phyloP scores from a whole-genome alignment of 2,329 filamentous ascomycete genomes.

The Monosporascus sp. region DNA sequence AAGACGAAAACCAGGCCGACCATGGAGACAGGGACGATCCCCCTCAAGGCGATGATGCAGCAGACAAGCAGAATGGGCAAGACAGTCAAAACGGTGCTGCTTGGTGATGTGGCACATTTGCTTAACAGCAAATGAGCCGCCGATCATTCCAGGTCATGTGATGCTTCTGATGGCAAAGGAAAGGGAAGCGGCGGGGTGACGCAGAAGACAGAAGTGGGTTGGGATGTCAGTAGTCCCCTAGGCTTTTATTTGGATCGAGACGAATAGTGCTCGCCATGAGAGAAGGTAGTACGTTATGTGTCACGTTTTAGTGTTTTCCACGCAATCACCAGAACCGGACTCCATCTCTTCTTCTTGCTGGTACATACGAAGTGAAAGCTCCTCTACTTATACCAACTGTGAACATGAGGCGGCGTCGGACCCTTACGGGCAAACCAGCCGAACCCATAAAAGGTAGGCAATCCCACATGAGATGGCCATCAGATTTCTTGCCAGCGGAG shows the following conservation, averaged over 20 bases:
- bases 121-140: background rate
- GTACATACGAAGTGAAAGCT: conserved; percentile 38
- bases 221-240: conserved; percentile 28
- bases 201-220: background rate
- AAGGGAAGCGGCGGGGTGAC: background rate
- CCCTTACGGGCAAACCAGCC: conserved; percentile 74
- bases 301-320: conserved; percentile 87
- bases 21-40: background rate
- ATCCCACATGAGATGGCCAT: conserved; percentile 40
- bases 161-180: background rate
- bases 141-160: background rate
- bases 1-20: background rate
- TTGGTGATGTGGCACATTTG: background rate
- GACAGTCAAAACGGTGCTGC: background rate
- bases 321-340: conserved; percentile 75
- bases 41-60: background rate
- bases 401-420: conserved; percentile 76
- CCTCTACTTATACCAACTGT: conserved; percentile 93
- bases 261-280: conserved; percentile 62
- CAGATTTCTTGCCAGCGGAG: conserved; percentile 94
- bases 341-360: conserved; percentile 30
- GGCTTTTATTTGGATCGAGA: conserved; percentile 1
- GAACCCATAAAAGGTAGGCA: conserved; percentile 37
- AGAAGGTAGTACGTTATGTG: conserved; percentile 70
- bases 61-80: background rate